These are phyloP conservation scores for Pythium diclinum DNA, from an alignment of 352 stramenopile species.

Conservation along the genomic window DNA sequence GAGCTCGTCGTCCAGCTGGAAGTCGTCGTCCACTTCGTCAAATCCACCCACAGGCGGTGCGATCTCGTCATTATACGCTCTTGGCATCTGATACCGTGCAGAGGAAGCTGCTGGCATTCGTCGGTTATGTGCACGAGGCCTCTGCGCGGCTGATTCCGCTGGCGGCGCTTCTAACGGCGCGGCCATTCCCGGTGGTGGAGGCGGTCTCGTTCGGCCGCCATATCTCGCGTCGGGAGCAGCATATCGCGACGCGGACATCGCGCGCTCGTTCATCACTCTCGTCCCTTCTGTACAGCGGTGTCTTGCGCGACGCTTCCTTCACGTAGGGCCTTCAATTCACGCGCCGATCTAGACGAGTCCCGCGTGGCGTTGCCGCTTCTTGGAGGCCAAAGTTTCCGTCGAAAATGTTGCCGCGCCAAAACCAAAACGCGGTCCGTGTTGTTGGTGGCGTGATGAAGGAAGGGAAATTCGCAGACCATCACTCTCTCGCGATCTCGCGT, in stretches of 20 bases:
- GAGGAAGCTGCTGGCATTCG: not conserved
- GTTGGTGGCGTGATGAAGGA: conserved; percentile 14
- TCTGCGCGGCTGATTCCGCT: not conserved
- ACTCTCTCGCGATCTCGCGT: conserved; percentile 15
- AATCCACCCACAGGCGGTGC: not conserved
- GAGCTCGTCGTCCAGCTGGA: conserved; percentile 23
- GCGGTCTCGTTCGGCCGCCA: not conserved
- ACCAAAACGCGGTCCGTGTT: conserved; percentile 5
- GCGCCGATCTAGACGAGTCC: not conserved
- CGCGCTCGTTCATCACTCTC: not conserved
- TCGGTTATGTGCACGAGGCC: not conserved
- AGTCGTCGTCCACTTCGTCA: conserved; percentile 14
- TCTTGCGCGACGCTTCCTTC: not conserved
- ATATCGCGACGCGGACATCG: conserved; percentile 14
- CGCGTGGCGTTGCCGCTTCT: not conserved
- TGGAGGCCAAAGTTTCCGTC: conserved; percentile 14
- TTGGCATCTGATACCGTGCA: not conserved
- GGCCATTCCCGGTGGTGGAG: not conserved
- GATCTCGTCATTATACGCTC: conserved; percentile 5
- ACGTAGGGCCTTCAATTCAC: not conserved
- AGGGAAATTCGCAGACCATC: conserved; percentile 13
- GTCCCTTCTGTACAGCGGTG: not conserved
- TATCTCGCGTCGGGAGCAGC: conserved; percentile 11
- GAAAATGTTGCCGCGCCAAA: conserved; percentile 22
- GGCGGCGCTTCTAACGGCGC: not conserved